phyloP scores from a whole-genome alignment of 2,329 filamentous ascomycete genomes.

The Penicillium sp. region DNA sequence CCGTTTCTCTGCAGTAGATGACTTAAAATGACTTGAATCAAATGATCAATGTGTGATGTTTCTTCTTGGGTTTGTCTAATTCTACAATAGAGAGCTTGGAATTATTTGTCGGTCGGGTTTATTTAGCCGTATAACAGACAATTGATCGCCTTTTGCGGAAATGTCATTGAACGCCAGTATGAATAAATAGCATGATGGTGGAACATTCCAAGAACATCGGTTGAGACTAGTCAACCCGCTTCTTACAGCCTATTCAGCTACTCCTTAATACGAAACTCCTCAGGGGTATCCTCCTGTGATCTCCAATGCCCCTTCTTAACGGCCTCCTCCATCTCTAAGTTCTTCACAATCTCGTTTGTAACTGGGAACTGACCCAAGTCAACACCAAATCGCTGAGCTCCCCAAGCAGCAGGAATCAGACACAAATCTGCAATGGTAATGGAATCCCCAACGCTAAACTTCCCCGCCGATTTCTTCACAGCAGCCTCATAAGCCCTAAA shows the following conservation, averaged over 20 bases:
- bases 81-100: constrained; percentile 4
- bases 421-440: constrained; percentile 59
- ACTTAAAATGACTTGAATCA: constrained; percentile 9
- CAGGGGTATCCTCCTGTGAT: constrained; percentile 54
- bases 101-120: not conserved
- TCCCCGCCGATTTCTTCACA: constrained; percentile 42
- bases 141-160: not conserved
- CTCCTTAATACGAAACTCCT: constrained; percentile 38
- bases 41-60: constrained; percentile 6
- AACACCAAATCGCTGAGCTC: constrained; percentile 55
- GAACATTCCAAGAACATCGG: not conserved
- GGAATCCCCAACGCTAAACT: constrained; percentile 55
- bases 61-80: not conserved
- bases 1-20: constrained; percentile 30
- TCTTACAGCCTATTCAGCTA: not conserved
- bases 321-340: constrained; percentile 49
- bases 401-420: constrained; percentile 58
- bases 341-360: constrained; percentile 46
- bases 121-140: not conserved
- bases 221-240: no score
- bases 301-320: constrained; percentile 55
- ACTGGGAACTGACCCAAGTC: constrained; percentile 51
- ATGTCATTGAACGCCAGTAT: not conserved
- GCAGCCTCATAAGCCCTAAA: constrained; percentile 56
- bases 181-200: not conserved